Evolutionary conservation across 441 rosid species (phyloP).

Genomic region (Pelargonium exstipulatum): DNA sequence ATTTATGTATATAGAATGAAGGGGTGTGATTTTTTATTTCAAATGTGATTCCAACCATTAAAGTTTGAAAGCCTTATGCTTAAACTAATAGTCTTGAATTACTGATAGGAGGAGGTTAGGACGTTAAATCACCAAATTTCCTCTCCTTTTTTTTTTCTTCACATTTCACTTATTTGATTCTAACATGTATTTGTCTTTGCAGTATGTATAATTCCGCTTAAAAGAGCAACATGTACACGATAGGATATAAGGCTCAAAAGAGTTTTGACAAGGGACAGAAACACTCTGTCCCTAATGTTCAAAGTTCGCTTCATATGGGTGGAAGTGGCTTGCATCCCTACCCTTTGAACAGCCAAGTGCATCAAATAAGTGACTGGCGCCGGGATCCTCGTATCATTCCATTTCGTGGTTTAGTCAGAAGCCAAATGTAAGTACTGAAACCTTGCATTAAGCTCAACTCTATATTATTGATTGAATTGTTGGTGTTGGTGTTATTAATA

Average conservation of each 20-base stretch:
- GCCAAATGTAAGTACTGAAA: slow-evolving; percentile 23
- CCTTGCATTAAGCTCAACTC: not conserved
- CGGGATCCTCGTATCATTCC: slow-evolving; percentile 15
- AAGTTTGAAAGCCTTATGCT: not conserved
- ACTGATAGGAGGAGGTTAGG: not conserved
- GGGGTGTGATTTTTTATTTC: not conserved
- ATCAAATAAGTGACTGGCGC: slow-evolving; percentile 20
- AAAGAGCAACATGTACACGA: slow-evolving; percentile 15
- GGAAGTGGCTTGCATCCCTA: slow-evolving; percentile 12
- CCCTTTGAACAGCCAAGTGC: slow-evolving; percentile 6
- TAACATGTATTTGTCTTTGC: not conserved
- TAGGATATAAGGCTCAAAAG: slow-evolving; percentile 7
- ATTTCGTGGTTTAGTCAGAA: slow-evolving; percentile 22
- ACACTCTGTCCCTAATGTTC: slow-evolving; percentile 10
- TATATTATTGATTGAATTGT: not conserved
- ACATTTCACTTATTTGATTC: not conserved
- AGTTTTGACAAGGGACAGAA: slow-evolving; percentile 15
- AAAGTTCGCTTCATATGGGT: slow-evolving; percentile 8
- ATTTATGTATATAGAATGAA: not conserved
- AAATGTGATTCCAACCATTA: not conserved
- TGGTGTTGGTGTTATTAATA: too few species aligned
- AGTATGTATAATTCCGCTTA: not conserved
- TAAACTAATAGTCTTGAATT: not conserved
- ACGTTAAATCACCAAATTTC: not conserved
- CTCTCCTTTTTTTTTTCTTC: not conserved